Evolutionary conservation across 2,329 filamentous ascomycete genomes (phyloP), one percentile per base, ranked within the genome.

Genomic region (Massarina eburnea): DNA sequence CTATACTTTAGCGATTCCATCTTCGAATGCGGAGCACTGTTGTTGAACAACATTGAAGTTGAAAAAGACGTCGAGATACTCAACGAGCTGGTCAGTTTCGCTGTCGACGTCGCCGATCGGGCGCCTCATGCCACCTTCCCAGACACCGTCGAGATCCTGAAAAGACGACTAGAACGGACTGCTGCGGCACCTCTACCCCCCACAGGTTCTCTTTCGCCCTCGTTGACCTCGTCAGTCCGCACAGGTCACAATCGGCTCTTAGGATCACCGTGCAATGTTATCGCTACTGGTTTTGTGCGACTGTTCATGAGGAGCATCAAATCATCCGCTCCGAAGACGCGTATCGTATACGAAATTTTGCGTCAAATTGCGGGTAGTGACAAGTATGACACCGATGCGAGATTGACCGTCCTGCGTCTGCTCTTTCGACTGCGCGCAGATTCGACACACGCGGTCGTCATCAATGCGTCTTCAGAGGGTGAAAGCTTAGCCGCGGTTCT

Each of bases 381-480:
- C 29, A 52, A 54, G 7, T 66, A 63, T 45, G 57, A 63, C 10
- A 64, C 56, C 34, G 70, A 72, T 54, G 70, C 69, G 26, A 64
- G 70, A 4, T 55, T 73, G 35, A 64, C 64, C 12, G 65, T 68
- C 5, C 55, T 73, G 8, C 70, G 68, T 42, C 52, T 71, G 34
- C 74, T 96, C 2, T 92, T 95, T 64, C 83, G 91, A 34, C 74
- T 96, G 22, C 82, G 91, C 47, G 89, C 90, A 18, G 90, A 96
- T 68, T 89, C 87, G 65, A 83, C 86, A 8, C 83, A 91, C 54
- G 81, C 85, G 35, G 80, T 96, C 3, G 89, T 86, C 46, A 75
- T 96, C 42, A 83, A 83, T 7, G 72, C 81, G 26, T 80, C 82
- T 22, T 82, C 86, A 1, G 89, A 95, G 64, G 86, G 84, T 21